Evolutionary conservation across 345 rosid species (phyloP), one percentile per base, ranked within the genome.

Genomic region (Euclidium syriacum): DNA sequence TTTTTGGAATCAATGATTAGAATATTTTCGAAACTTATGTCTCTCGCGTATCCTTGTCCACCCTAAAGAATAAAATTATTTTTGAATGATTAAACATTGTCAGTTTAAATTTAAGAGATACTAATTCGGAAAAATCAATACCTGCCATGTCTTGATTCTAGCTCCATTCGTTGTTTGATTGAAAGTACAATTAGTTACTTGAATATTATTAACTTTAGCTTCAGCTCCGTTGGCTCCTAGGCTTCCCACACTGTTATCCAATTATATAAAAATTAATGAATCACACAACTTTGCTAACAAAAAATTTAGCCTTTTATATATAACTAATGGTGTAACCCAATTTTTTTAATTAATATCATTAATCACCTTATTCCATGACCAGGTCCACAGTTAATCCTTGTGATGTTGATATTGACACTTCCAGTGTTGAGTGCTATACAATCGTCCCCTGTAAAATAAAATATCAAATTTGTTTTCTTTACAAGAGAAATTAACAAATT

Each of bases 341-440:
- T n/a, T n/a, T n/a, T n/a, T n/a, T 27, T 17, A 46, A 47, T 14
- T 26, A 67, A 29, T 14, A 46, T 3, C 3, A 47, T 25, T 4
- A n/a, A 9, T 16, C 50, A 69, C 73, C 73, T 69, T 43, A 69
- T 69, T 19, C 73, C 73, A 44, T 69, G 73, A 52, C 73, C 73
- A 33, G 68, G 68, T 52, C 73, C 73, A 52, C 73, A 69, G 0
- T 43, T 53, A 33, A 69, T 35, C 9, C 50, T 24, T 34, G 56
- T 52, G 32, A 69, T 61, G 62, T 62, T 70, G 14, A 70, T 62
- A 70, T 46, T 53, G 3, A 20, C 19, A 61, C 14, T 52, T 26
- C 74, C 68, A 8, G 35, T 35, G 42, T 52, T 70, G 41, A 70
- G 35, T 53, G 74, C 68, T 44, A 70, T 62, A 16, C 74, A 62